These are phyloP conservation scores for Fraxinus floribunda DNA, from an alignment of 305 asterid genomes.

Conservation along the genomic window DNA sequence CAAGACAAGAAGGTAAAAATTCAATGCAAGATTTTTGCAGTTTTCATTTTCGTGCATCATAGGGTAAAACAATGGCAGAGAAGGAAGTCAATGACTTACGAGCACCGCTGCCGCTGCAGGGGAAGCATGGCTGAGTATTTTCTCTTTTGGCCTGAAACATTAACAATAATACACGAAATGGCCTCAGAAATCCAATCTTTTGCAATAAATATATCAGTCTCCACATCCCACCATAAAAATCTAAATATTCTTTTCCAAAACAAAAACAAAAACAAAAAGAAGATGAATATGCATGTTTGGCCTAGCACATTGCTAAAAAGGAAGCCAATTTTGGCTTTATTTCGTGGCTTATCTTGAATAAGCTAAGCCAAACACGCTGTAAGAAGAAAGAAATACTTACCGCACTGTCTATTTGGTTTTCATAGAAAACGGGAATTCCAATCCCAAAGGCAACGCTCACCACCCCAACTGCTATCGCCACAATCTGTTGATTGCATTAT, in stretches of 20 bases:
- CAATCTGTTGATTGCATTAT: conserved; percentile 45
- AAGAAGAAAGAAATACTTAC: conserved; percentile 35
- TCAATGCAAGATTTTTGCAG: neutral
- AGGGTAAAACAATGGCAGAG: neutral
- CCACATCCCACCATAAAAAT: neutral
- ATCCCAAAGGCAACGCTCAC: conserved; percentile 80
- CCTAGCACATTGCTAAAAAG: neutral
- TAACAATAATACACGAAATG: neutral
- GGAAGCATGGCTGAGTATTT: conserved; percentile 89
- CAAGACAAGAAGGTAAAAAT: neutral
- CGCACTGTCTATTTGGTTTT: conserved; percentile 78
- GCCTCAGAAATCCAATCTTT: neutral
- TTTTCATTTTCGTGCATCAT: neutral
- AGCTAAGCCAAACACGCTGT: neutral
- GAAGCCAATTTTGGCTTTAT: neutral
- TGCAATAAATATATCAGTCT: neutral
- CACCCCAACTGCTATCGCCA: conserved; percentile 80
- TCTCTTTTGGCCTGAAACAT: conserved; percentile 77
- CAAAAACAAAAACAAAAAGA: neutral
- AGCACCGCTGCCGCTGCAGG: conserved; percentile 86
- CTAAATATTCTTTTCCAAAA: neutral
- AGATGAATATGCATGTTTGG: neutral
- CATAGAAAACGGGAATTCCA: conserved; percentile 91
- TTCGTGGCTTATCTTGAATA: neutral
- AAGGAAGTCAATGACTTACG: conserved; percentile 50